These are phyloP conservation scores for Verticillium klebahnii DNA, from an alignment of 2,329 filamentous ascomycete genomes.

Conservation along the genomic window DNA sequence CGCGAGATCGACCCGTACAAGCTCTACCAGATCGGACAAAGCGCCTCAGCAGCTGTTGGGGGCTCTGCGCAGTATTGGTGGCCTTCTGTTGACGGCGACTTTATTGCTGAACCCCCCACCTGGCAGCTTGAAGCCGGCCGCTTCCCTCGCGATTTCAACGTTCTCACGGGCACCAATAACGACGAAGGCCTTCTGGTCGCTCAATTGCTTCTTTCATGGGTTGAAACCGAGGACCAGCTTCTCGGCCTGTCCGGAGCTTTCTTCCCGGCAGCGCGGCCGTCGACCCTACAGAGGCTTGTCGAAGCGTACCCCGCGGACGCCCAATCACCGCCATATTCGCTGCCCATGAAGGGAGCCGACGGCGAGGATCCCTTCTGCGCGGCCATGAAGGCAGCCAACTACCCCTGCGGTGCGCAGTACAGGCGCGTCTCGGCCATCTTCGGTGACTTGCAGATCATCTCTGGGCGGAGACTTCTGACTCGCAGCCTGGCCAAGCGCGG, in stretches of 20 bases:
- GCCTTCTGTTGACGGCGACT: slow-evolving; percentile 6
- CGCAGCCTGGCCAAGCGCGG: slow-evolving; percentile 9
- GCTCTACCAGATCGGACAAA: background rate
- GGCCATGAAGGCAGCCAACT: slow-evolving; percentile 6
- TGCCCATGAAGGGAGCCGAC: slow-evolving; percentile 2
- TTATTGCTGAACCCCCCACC: background rate
- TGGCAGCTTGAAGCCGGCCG: slow-evolving; percentile 4
- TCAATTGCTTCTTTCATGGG: background rate
- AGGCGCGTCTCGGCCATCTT: slow-evolving; percentile 11
- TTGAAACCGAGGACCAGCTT: slow-evolving; percentile 1
- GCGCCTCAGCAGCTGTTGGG: background rate
- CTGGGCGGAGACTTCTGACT: slow-evolving; percentile 6
- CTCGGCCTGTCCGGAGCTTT: background rate
- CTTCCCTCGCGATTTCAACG: background rate
- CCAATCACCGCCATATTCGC: slow-evolving; percentile 10
- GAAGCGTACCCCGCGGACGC: slow-evolving; percentile 9
- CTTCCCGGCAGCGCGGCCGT: slow-evolving; percentile 7
- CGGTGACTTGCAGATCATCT: slow-evolving; percentile 7
- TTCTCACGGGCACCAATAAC: slow-evolving; percentile 6
- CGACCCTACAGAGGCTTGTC: slow-evolving; percentile 7
- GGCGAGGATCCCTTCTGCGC: slow-evolving; percentile 8
- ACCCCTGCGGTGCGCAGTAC: slow-evolving; percentile 11
- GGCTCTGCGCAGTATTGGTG: slow-evolving; percentile 1
- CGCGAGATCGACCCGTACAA: background rate
- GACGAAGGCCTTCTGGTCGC: slow-evolving; percentile 3